Base-by-base conservation (phyloP, 176 grass and related monocot species). In the Zea luxurians region DNA sequence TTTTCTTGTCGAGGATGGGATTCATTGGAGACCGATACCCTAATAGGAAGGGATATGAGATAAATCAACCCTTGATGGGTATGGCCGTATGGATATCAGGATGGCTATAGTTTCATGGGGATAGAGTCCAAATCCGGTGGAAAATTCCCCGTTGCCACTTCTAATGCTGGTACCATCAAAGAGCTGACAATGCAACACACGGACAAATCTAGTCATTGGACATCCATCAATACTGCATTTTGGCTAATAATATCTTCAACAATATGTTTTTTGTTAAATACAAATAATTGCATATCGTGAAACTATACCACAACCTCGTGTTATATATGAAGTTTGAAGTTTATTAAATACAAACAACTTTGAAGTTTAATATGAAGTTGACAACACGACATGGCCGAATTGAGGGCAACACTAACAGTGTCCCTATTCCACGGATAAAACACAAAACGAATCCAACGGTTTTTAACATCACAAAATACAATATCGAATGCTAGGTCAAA, bases 401-500 rank as follows among this genome's bases (percentile, higher is more conserved):
- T 8, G 17, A 20, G 54, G 16, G 17, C 17, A 18, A 57, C 17
- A 57, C 54, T 55, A 55, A 65, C 13, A 65, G 6, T 37, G 35
- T 7, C 1, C 55, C 49, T 54, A 49, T 12, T 50, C 46, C 47
- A 53, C 70, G 64, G 1, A 15, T 13, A 40, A 52, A 47, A 8
- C 46, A 37, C 35, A 10, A 1, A 63, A 61, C 60, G 8, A 50
- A 49, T 64, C 34, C 36, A 48, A 36, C 4, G 15, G 44, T 48
- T 74, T 49, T 64, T 38, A 78, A 78, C 35, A 21, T 41, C 46
- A 52, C 61, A 66, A 40, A 53, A 40, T 20, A 65, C 45, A 21
- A 50, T 40, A 65, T 54, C 18, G 48, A 46, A 80, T 37, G 45
- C 16, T 41, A 4, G 75, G 54, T 57, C 10, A 46, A 41, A 34